phyloP scores from a whole-genome alignment of 192 early-diverging fungal species.

The Coemansia sp. region DNA sequence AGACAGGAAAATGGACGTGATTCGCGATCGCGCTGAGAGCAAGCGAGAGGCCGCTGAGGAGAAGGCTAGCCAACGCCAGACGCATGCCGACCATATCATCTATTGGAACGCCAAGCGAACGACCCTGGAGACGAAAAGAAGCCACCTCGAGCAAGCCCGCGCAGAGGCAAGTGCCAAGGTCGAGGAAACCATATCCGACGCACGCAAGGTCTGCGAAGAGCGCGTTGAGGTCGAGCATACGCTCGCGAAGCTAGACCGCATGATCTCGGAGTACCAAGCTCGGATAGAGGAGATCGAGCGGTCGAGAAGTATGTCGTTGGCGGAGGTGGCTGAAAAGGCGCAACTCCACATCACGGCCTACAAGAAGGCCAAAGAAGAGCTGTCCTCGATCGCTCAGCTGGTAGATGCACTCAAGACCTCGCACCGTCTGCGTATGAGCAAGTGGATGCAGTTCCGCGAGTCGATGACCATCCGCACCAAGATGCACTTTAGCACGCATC shows the following conservation, averaged over 20 bases:
- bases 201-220: constrained; percentile 58
- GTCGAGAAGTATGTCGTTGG: constrained; percentile 60
- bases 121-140: constrained; percentile 31
- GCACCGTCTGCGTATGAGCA: constrained; percentile 58
- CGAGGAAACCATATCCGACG: constrained; percentile 55
- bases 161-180: constrained; percentile 26
- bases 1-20: constrained; percentile 26
- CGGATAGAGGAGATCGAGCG: constrained; percentile 60
- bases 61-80: constrained; percentile 27
- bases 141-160: constrained; percentile 20
- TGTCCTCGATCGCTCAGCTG: constrained; percentile 54
- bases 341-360: constrained; percentile 54
- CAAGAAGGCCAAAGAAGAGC: constrained; percentile 55
- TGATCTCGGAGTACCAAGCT: constrained; percentile 56
- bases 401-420: constrained; percentile 57
- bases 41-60: constrained; percentile 38
- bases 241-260: constrained; percentile 57
- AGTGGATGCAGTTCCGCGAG: constrained; percentile 69
- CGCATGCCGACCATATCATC: constrained; percentile 45
- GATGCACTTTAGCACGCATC: constrained; percentile 68
- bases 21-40: constrained; percentile 28
- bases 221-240: constrained; percentile 59
- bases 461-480: constrained; percentile 75
- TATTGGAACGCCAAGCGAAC: constrained; percentile 59
- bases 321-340: constrained; percentile 61